Conservation (phyloP, 495 filamentous ascomycete genomes). For the Pyronema omphalodes region DNA sequence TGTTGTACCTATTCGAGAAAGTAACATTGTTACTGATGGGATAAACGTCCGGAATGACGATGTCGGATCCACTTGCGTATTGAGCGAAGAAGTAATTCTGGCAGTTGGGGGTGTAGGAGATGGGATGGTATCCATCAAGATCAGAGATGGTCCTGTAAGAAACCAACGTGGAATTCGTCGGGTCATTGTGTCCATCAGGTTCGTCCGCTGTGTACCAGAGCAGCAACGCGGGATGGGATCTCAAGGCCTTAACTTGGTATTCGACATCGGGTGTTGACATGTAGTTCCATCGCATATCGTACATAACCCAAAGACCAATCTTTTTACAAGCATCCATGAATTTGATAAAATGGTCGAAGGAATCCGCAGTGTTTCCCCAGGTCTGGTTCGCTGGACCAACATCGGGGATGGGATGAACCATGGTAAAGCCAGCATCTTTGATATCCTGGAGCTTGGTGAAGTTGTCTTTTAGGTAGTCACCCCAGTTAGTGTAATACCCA, state of each 20-base stretch:
- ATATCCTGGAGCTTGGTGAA: neutral
- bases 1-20: constrained; percentile 65
- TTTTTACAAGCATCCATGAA: constrained; percentile 29
- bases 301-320: constrained; percentile 32
- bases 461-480: neutral
- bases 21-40: constrained; percentile 47
- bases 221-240: constrained; percentile 28
- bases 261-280: constrained; percentile 26
- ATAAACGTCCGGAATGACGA: constrained; percentile 31
- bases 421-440: constrained; percentile 4
- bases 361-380: neutral
- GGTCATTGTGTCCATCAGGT: constrained; percentile 30
- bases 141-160: constrained; percentile 25
- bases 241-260: constrained; percentile 27
- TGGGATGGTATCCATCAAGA: constrained; percentile 35
- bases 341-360: constrained; percentile 11
- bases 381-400: neutral
- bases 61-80: constrained; percentile 35
- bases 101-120: constrained; percentile 35
- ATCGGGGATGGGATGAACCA: constrained; percentile 32
- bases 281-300: constrained; percentile 35
- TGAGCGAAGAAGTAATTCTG: constrained; percentile 33
- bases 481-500: constrained; percentile 4
- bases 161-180: constrained; percentile 25
- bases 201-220: constrained; percentile 36